Percentiles rank a stretch among this genome's conserved stretches.
Conservation (phyloP, 305 asterid genomes). For the Solanum hybrid region DNA sequence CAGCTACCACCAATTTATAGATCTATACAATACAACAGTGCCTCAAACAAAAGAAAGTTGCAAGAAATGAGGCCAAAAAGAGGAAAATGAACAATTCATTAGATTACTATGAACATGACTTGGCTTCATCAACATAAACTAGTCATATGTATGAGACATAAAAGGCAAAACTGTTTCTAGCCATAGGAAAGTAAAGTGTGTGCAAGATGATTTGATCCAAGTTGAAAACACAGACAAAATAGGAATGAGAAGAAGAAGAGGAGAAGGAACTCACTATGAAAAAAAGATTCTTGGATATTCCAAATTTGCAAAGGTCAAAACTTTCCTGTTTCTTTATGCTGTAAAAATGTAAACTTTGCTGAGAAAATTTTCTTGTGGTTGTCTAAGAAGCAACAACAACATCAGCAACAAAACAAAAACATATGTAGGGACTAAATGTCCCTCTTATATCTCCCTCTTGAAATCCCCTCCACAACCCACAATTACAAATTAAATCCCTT, state of each 20-base stretch:
- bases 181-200: slow-evolving; percentile 1
- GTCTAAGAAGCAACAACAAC: slow-evolving; percentile 25
- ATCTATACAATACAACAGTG: not conserved
- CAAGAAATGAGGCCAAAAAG: slow-evolving; percentile 3
- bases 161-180: not conserved
- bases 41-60: not conserved
- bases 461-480: slow-evolving; percentile 23
- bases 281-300: slow-evolving; percentile 65
- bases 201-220: slow-evolving; percentile 7
- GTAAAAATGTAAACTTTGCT: slow-evolving; percentile 1
- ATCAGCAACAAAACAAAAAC: slow-evolving; percentile 17
- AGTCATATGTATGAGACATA: not conserved
- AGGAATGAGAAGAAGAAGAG: not conserved
- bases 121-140: not conserved
- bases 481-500: slow-evolving; percentile 1
- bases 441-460: not conserved
- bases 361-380: slow-evolving; percentile 13
- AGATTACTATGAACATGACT: not conserved
- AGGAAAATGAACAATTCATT: not conserved
- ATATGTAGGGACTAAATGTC: slow-evolving; percentile 29
- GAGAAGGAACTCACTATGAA: slow-evolving; percentile 22
- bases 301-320: slow-evolving; percentile 15
- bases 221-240: not conserved
- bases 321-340: slow-evolving; percentile 5
- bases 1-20: not conserved